A percentile compares a stretch with the other conserved stretches of the same genome.
phyloP scores from a whole-genome alignment of 345 rosid genomes.

The Arabidopsis suecica region DNA sequence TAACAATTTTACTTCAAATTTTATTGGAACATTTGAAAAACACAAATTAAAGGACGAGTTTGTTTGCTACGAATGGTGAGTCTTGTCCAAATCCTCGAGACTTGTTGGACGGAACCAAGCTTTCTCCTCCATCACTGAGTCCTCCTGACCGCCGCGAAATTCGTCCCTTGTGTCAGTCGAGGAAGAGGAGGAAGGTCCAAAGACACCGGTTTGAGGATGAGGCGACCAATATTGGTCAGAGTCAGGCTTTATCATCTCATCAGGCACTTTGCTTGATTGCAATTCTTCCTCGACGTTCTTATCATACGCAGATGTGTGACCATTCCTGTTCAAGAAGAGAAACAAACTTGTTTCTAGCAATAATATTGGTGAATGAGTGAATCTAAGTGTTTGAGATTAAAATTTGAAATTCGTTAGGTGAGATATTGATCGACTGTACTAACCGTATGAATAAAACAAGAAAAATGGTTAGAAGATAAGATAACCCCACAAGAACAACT shows the following conservation, averaged over 20 bases:
- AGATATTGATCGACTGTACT: neutral
- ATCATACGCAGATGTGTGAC: conserved; percentile 62
- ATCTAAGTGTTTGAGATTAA: too few relatives aligned
- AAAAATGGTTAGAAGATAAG: neutral
- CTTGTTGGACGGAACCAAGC: conserved; percentile 94
- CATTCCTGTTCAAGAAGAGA: conserved; percentile 45
- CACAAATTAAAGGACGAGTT: conserved; percentile 4
- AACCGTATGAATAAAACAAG: neutral
- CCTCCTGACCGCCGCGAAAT: conserved; percentile 15
- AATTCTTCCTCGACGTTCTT: conserved; percentile 75
- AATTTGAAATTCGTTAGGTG: too few relatives aligned
- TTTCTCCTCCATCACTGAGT: conserved; percentile 63
- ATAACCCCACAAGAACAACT: neutral
- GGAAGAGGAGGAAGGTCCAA: conserved; percentile 65
- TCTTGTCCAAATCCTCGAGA: conserved; percentile 84
- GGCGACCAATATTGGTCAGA: conserved; percentile 87
- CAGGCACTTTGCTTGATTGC: conserved; percentile 56
- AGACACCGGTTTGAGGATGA: conserved; percentile 82
- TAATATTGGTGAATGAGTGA: neutral
- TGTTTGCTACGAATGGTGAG: conserved; percentile 43
- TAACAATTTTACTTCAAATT: neutral
- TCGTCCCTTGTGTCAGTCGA: conserved; percentile 27
- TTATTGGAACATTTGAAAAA: conserved; percentile 7
- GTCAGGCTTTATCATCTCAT: conserved; percentile 60
- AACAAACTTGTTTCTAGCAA: neutral